Conservation (phyloP, 441 rosid species). For the Populus tomentosa region DNA sequence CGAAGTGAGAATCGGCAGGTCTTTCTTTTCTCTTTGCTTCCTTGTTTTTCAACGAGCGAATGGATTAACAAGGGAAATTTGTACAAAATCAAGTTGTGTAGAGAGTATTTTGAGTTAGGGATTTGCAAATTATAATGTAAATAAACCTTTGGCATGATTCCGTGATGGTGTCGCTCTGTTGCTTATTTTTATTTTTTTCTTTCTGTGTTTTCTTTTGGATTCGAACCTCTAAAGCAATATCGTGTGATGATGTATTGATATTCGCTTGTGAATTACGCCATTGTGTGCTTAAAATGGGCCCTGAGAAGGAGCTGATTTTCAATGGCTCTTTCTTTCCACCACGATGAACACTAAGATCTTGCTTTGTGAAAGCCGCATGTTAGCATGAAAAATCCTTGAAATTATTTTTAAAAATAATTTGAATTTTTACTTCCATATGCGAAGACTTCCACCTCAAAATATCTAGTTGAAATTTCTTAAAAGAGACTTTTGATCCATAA, state of each 20-base stretch:
- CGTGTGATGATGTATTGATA: not conserved
- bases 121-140: slow-evolving; percentile 9
- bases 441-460: too few relatives aligned
- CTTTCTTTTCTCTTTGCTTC: not conserved
- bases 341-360: not conserved
- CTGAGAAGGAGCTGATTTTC: not conserved
- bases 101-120: not conserved
- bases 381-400: too few relatives aligned
- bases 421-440: too few relatives aligned
- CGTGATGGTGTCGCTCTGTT: not conserved
- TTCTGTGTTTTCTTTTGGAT: not conserved
- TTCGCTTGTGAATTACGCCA: slow-evolving; percentile 27
- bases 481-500: too few relatives aligned
- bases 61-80: slow-evolving; percentile 6
- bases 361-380: not conserved
- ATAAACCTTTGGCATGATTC: not conserved
- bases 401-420: too few relatives aligned
- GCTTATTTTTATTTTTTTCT: too few relatives aligned
- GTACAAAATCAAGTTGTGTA: slow-evolving; percentile 25
- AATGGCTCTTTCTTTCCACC: not conserved
- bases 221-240: slow-evolving; percentile 5
- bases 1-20: not conserved
- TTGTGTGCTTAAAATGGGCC: not conserved
- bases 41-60: not conserved
- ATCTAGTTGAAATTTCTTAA: too few relatives aligned